Evolutionary conservation across 768 basidiomycete genomes (phyloP), one percentile per base, ranked within the genome.

Genomic region (Hirschioporus abietinus): DNA sequence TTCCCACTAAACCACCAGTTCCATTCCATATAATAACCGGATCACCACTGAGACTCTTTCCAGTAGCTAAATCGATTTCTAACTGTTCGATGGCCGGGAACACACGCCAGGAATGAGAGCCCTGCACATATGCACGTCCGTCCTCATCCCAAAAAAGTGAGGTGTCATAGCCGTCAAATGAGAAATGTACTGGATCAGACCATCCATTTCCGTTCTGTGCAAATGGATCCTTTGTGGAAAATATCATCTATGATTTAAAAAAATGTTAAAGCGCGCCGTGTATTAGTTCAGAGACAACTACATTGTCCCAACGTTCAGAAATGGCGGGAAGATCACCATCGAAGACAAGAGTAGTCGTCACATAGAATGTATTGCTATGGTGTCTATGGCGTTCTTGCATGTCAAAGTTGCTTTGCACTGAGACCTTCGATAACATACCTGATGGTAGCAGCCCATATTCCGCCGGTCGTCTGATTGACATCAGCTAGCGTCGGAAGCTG

Each of bases 111-210:
- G 67, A 67, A 60, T 72, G 71, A 65, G 66, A 67, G 9, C 75
- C 77, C 34, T 73, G 74, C 17, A 78, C 70, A 42, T 76, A 78
- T 5, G 72, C 66, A 30, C 73, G 72, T 20, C 75, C 76, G 26
- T 76, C 73, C 24, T 68, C 65, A 58, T 74, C 73, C 76, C 76
- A 78, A 67, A 76, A 78, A n/a, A 72, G 74, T 1, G 76, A 76
- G 1, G 74, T 72, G 63, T 78, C 77, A 67, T 77, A 78, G 0
- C 77, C 77, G 58, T 70, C 70, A 63, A 77, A 77, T 20, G 66
- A 23, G 66, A 78, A 77, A 65, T 76, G 76, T 24, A 72, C 69
- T 4, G 77, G 72, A 63, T 76, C 72, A 9, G 74, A 76, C 77
- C 77, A 78, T 18, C 72, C 69, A 36, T 58, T 62, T 25, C 57